A percentile compares a stretch with the other conserved stretches of the same genome.
These are phyloP conservation scores for Podospora appendiculata DNA, from an alignment of 495 filamentous ascomycete species.

Conservation along the genomic window DNA sequence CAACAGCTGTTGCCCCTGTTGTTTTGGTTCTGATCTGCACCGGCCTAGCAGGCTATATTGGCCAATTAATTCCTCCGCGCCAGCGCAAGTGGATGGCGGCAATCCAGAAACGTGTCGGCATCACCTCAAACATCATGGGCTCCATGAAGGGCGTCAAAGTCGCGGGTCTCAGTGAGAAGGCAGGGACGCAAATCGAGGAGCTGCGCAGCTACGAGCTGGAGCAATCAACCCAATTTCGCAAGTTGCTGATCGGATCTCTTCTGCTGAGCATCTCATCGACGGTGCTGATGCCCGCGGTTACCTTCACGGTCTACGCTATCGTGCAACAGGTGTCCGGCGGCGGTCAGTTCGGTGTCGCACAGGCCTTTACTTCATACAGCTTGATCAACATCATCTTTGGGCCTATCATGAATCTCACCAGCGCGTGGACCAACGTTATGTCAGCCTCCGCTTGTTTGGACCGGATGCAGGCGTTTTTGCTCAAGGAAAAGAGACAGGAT, in stretches of 20 bases:
- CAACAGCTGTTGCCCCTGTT: conserved; percentile 4
- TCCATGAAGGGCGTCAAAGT: conserved; percentile 12
- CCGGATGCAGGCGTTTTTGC: conserved; percentile 34
- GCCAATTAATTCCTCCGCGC: conserved; percentile 6
- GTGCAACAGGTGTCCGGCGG: conserved; percentile 6
- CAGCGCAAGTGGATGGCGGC: conserved; percentile 11
- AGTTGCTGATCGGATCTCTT: conserved; percentile 2
- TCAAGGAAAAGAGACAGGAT: conserved; percentile 18
- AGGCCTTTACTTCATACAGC: conserved; percentile 10
- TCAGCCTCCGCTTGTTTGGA: conserved; percentile 27
- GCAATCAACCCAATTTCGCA: conserved; percentile 6
- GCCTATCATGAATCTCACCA: conserved; percentile 8
- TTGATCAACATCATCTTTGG: conserved; percentile 6
- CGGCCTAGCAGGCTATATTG: conserved; percentile 1
- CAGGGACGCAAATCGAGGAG: conserved; percentile 9
- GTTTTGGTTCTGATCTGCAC: conserved; percentile 6
- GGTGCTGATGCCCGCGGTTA: conserved; percentile 7
- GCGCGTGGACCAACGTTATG: conserved; percentile 3
- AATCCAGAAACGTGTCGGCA: conserved; percentile 11
- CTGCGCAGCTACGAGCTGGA: conserved; percentile 10
- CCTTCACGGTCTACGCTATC: conserved; percentile 13
- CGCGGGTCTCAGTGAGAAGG: conserved; percentile 7
- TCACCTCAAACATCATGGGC: conserved; percentile 7
- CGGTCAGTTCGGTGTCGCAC: conserved; percentile 8
- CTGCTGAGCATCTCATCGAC: conserved; percentile 5